Conservation (phyloP, 2,329 filamentous ascomycete genomes). For the Coniochaeta sp. region DNA sequence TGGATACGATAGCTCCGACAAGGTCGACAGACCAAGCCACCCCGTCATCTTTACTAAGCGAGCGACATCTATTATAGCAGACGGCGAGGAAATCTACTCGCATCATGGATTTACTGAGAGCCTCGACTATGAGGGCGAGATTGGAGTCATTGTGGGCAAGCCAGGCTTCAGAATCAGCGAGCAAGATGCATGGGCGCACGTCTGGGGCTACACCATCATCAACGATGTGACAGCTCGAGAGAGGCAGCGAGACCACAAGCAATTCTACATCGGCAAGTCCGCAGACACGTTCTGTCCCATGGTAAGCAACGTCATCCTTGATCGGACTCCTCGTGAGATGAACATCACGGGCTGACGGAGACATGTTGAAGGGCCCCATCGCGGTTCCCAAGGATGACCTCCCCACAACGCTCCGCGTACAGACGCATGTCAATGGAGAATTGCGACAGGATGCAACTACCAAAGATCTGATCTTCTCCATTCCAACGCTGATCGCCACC, state of each 20-base stretch:
- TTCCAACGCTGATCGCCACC: conserved; percentile 31
- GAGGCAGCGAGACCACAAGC: conserved; percentile 47
- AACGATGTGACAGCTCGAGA: conserved; percentile 46
- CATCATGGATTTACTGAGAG: conserved; percentile 40
- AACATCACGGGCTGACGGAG: background rate
- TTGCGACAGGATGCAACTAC: conserved; percentile 35
- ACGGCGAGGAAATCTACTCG: conserved; percentile 36
- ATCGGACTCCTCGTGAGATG: background rate
- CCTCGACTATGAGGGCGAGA: conserved; percentile 48
- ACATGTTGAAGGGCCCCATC: conserved; percentile 33
- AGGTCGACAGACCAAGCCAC: conserved; percentile 41
- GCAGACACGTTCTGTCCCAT: conserved; percentile 49
- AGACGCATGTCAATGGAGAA: conserved; percentile 38
- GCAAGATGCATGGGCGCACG: conserved; percentile 37
- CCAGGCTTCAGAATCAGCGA: conserved; percentile 34
- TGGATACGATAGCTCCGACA: conserved; percentile 48
- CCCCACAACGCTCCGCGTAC: conserved; percentile 29
- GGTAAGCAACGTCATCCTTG: conserved; percentile 17
- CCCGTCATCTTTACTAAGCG: conserved; percentile 51
- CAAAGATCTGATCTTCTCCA: conserved; percentile 36
- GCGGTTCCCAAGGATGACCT: conserved; percentile 40
- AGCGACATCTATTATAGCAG: conserved; percentile 42
- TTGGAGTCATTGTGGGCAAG: conserved; percentile 49
- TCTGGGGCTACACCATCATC: conserved; percentile 50
- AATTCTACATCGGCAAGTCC: conserved; percentile 52